Evolutionary conservation across 495 filamentous ascomycete species (phyloP).

Genomic region (Penicillium malachiteum): DNA sequence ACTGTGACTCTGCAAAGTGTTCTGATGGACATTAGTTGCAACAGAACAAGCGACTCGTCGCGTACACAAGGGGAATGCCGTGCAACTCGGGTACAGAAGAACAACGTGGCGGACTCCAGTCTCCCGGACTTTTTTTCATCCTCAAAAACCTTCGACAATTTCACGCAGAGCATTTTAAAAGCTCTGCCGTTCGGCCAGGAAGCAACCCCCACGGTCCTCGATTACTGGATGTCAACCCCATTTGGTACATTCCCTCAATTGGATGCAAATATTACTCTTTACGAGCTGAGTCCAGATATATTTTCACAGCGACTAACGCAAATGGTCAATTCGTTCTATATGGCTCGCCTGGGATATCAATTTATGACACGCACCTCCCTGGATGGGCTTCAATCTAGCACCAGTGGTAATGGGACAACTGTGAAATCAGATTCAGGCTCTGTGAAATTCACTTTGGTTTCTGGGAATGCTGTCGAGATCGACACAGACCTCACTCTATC

Average conservation of each 20-base stretch:
- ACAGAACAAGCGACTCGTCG: not conserved
- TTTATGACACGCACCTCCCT: not conserved
- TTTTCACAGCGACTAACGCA: not conserved
- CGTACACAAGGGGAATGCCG: not conserved
- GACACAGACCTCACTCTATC: not conserved
- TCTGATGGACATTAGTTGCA: not conserved
- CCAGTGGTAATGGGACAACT: not conserved
- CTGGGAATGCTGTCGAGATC: not conserved
- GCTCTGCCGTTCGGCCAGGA: not conserved
- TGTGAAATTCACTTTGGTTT: not conserved
- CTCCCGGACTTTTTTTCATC: not conserved
- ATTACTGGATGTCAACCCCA: not conserved
- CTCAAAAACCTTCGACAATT: not conserved
- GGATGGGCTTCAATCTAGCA: not conserved
- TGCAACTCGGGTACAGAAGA: not conserved
- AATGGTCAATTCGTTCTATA: slow-evolving; percentile 1
- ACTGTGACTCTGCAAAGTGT: not conserved
- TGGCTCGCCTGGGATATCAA: not conserved
- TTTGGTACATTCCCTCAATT: not conserved
- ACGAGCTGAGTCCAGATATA: not conserved
- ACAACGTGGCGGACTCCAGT: not conserved
- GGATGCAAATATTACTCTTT: not conserved
- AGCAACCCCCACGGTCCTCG: not conserved
- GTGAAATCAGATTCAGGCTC: not conserved
- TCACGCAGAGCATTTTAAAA: not conserved